Base-by-base conservation (phyloP, 2,329 filamentous ascomycete species). In the Teratosphaeriaceae sp. region DNA sequence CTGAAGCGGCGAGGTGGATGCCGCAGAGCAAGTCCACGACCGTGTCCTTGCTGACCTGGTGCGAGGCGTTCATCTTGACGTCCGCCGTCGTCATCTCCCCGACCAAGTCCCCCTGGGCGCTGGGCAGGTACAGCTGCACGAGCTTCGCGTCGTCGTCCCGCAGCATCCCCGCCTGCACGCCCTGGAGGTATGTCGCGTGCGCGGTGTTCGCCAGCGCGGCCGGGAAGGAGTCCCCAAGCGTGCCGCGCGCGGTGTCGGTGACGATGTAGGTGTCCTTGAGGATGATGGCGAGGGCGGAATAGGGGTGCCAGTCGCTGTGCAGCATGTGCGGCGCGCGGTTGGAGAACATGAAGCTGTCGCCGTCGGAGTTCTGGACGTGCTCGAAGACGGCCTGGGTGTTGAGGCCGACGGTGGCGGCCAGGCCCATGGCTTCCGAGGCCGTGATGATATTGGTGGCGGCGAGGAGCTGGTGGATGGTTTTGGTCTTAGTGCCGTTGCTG, bases 121-220 rank as follows among this genome's bases (percentile, higher is more conserved):
- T 42, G 5, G 60, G 58, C 1, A 65, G 54, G 61, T 78, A 79
- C 38, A 78, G 66, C 40, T 74, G 73, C 13, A 79, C 73, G 52
- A 78, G 65, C 11, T 72, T 69, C 2, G 75, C 73, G 49, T 79
- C 76, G 50, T 79, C 76, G 39, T 75, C 65, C 11, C 67, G 56
- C 0, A 73, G 69, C 49, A 69, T 79, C 8, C 80, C 82, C 30
- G 75, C 73, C 19, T 74, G 68, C 6, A 84, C 61, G 12, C 73
- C 78, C 21, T 75, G 64, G 43, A 82, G 73, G 57, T 83, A 84
- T 21, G 76, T 70, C 59, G 84, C 79, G 62, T 85, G 82, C 9
- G 81, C 80, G 0, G 73, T 70, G 27, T 72, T 74, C 43, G 75
- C 76, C 56, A 86, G 74, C 0, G 78, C 78, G 1, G 74, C 74